These are phyloP conservation scores for Rosa rugosa DNA, from an alignment of 306 rosid genomes.

Conservation along the genomic window DNA sequence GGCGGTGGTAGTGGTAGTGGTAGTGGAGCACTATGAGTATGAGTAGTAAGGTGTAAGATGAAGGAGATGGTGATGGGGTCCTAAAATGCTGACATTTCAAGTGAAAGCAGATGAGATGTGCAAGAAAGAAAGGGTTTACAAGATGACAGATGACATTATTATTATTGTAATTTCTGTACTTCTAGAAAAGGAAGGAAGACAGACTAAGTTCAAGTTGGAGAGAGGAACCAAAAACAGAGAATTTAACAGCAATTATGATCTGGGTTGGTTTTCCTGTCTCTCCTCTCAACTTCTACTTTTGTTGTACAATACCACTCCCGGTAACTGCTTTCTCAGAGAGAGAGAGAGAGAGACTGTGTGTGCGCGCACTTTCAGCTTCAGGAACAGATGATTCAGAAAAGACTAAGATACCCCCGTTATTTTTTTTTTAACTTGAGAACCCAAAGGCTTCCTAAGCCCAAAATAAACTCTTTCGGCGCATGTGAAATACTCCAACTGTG, in stretches of 20 bases:
- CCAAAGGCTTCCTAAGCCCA: too few species aligned
- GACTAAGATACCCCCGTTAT: slow-evolving; percentile 56
- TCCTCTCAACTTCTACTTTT: slow-evolving; percentile 16
- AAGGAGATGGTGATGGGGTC: slow-evolving; percentile 22
- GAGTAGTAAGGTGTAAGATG: slow-evolving; percentile 13
- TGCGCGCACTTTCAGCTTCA: slow-evolving; percentile 9
- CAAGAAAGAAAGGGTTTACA: background rate
- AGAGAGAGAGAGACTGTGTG: background rate
- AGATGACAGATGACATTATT: slow-evolving; percentile 31
- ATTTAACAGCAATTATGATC: slow-evolving; percentile 35
- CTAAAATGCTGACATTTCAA: slow-evolving; percentile 52
- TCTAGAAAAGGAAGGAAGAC: background rate
- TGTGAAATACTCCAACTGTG: too few species aligned
- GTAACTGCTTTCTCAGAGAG: background rate
- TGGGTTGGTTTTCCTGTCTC: slow-evolving; percentile 59
- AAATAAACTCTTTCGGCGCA: too few species aligned
- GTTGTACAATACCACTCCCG: background rate
- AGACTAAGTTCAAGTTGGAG: background rate
- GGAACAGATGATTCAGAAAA: slow-evolving; percentile 1
- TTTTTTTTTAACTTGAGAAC: too few species aligned
- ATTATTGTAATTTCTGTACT: background rate
- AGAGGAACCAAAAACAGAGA: slow-evolving; percentile 34
- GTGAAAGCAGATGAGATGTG: slow-evolving; percentile 19
- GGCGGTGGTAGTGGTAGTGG: slow-evolving; percentile 15
- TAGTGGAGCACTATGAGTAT: slow-evolving; percentile 14